A percentile compares a stretch with the other conserved stretches of the same genome.
These are phyloP conservation scores for Brassica napus DNA, from an alignment of 345 rosid genomes.

Conservation along the genomic window Da-Ae NC_063451.1:32471001-32471500, in stretches of 20 bases:
- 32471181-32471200: constrained; percentile 59
- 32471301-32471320: no score
- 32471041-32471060: background rate
- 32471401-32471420: constrained; percentile 40
- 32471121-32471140: constrained; percentile 97
- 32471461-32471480: constrained; percentile 80
- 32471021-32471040: background rate
- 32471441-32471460: constrained; percentile 82
- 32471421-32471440: constrained; percentile 40
- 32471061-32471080: constrained; percentile 65
- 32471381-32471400: constrained; percentile 44
- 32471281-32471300: no score
- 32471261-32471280: background rate
- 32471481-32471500: constrained; percentile 82
- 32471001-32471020: background rate
- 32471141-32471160: constrained; percentile 76
- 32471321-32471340: no score
- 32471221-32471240: background rate
- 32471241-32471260: background rate
- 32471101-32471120: constrained; percentile 90
- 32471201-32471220: constrained; percentile 5
- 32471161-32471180: constrained; percentile 77
- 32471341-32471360: background rate
- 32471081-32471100: constrained; percentile 77
- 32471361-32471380: constrained; percentile 4